Evolutionary conservation across 1,284 basidiomycete genomes (phyloP), one percentile per base, ranked within the genome.

Genomic region (Cryptococcus wingfieldii): DNA sequence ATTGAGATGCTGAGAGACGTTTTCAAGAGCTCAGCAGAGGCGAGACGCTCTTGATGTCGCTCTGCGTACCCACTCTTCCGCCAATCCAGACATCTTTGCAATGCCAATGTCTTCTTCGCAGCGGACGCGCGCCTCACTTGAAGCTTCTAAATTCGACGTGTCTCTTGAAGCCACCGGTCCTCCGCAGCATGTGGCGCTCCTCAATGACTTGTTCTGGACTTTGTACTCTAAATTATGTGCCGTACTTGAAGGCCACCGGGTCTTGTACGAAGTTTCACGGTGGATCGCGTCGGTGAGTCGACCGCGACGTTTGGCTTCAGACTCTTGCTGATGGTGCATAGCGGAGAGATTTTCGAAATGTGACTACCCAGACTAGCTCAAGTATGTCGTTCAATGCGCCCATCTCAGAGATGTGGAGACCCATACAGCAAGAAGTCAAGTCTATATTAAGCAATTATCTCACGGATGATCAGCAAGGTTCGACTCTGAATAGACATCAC

Each of bases 161-260:
- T 65, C 88, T 7, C 76, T 93, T 61, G 88, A 93, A 67, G 85
- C 85, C 4, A 84, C 84, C 31, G 83, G 83, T 7, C 89, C 88
- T 64, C 82, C 85, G 49, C 78, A 83, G 38, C 87, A 96, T 72
- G 86, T 90, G 60, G 89, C 94, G 66, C 85, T 88, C n/a, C 75
- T 98, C 51, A 83, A 82, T 58, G 96, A 98, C 76, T 81, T 99
- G 38, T 98, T 98, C 76, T 98, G 95, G 94, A 98, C 96, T 4
- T 75, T 97, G 16, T 99, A 92, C 72, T 96, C 93, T 5, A 99
- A 99, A 76, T 76, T 99, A 51, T 88, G 94, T 67, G 96, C 96
- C 19, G 89, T 98, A n/a, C 82, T 90, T 38, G 94, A 98, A 74
- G 90, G 93, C 9, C 81, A 98, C 63, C 81, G 94, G 47, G 88